Conservation (phyloP, 2,329 filamentous ascomycete genomes). For the Gliomastix tumulicola region DNA sequence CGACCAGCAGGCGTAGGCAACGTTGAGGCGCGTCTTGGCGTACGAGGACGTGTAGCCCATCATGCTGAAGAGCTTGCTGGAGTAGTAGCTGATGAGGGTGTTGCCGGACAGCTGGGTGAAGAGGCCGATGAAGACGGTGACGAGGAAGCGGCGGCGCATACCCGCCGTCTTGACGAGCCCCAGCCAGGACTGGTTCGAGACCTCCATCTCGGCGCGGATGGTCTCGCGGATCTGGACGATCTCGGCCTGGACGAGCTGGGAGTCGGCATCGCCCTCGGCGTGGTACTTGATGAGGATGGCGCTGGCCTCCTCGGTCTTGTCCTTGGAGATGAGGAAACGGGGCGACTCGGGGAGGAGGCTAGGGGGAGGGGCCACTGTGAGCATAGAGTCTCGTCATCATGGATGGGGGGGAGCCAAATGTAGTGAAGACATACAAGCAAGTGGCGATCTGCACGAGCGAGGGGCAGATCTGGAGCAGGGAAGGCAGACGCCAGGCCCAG, state of each 20-base stretch:
- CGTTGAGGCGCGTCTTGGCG: conserved; percentile 37
- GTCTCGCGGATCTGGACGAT: conserved; percentile 49
- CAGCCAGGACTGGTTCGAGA: conserved; percentile 51
- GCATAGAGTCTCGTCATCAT: too few relatives aligned
- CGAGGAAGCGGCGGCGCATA: conserved; percentile 38
- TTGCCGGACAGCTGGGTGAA: conserved; percentile 41
- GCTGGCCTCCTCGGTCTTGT: conserved; percentile 47
- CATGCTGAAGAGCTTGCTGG: conserved; percentile 37
- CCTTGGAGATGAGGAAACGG: conserved; percentile 49
- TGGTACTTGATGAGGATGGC: conserved; percentile 52
- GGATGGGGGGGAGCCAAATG: too few relatives aligned
- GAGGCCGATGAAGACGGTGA: conserved; percentile 44
- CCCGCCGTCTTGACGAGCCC: conserved; percentile 43
- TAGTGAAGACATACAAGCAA: conserved; percentile 31
- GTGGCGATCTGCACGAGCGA: conserved; percentile 29
- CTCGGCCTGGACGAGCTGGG: conserved; percentile 46
- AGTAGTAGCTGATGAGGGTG: conserved; percentile 27
- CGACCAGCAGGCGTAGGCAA: conserved; percentile 35
- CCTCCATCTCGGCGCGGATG: conserved; percentile 27
- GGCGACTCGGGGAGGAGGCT: conserved; percentile 57
- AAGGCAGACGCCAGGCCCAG: conserved; percentile 29
- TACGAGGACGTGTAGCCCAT: conserved; percentile 32
- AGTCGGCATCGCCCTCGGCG: conserved; percentile 45
- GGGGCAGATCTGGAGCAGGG: conserved; percentile 33
- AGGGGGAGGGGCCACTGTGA: too few relatives aligned